Evolutionary conservation across 31 red algal genomes (phyloP), one percentile per base, ranked within the genome.

Genomic region (Odonthalia washingtoniensis): DNA sequence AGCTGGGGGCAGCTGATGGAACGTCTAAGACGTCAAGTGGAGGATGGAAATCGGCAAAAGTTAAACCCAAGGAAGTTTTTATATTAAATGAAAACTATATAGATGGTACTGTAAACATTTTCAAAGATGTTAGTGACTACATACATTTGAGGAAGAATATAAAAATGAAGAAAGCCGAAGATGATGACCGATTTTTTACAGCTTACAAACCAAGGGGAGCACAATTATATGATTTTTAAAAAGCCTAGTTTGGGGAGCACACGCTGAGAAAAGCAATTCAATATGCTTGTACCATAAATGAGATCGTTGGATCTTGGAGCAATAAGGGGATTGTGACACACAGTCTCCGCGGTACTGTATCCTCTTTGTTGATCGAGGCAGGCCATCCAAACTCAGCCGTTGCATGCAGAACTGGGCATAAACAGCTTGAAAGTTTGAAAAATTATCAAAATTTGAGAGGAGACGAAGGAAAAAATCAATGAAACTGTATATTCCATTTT

Each of bases 371-470:
- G 6, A 14, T 87, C 4, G 69, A 87, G 26, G 69, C 72, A 30
- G 70, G 2, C 3, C 62, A 40, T 39, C 5, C 70, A 1, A 46
- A 87, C 39, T 62, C 83, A 2, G 28, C 46, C 32, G 46, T 76
- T 2, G 70, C 83, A 62, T 75, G 57, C 70, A 67, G 34, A 12
- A 87, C 83, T 24, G 46, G 83, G 1, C 83, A 87, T 87, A 35
- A 45, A 2, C 66, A 87, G 26, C 28, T 65, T 30, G 44, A 45
- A 46, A 36, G 3, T 37, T 32, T 77, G 9, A 74, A 77, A 28
- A 75, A 63, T 49, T 87, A 87, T 49, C 72, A 87, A 16, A 74
- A 87, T 64, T 36, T 77, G n/a, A n/a, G n/a, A n/a, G n/a, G n/a
- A n/a, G n/a, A n/a, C n/a, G n/a, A n/a, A n/a, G n/a, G n/a, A n/a